These are phyloP conservation scores for Daldinia concentrica DNA, from an alignment of 495 filamentous ascomycete species.

Conservation along the genomic window DNA sequence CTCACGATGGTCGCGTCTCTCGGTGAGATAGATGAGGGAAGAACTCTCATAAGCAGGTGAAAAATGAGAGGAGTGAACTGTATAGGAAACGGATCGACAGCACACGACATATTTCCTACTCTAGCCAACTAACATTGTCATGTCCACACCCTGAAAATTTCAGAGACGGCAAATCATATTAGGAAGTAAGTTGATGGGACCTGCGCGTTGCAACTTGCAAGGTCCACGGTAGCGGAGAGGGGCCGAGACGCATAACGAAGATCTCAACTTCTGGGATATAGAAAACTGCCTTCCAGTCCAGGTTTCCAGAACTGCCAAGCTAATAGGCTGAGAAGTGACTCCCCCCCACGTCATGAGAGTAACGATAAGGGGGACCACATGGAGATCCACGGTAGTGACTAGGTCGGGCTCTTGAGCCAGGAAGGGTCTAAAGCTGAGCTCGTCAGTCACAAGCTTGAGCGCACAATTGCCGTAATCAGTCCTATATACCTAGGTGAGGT, in stretches of 20 bases:
- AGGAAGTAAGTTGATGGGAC: no score
- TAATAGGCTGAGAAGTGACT: slow-evolving; percentile 16
- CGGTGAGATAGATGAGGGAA: slow-evolving; percentile 14
- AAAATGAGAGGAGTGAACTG: slow-evolving; percentile 9
- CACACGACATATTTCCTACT: slow-evolving; percentile 37
- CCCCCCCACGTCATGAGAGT: slow-evolving; percentile 25
- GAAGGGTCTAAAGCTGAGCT: slow-evolving; percentile 12
- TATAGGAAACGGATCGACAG: slow-evolving; percentile 37
- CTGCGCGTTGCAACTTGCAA: slow-evolving; percentile 17
- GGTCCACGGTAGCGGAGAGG: slow-evolving; percentile 21
- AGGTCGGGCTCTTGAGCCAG: not conserved
- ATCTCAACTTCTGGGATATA: slow-evolving; percentile 40
- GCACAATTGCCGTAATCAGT: slow-evolving; percentile 5
- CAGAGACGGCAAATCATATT: slow-evolving; percentile 28
- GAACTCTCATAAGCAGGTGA: slow-evolving; percentile 25
- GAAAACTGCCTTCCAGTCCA: slow-evolving; percentile 23
- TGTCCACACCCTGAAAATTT: slow-evolving; percentile 25
- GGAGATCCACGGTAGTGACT: slow-evolving; percentile 18
- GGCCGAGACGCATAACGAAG: slow-evolving; percentile 28
- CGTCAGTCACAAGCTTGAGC: slow-evolving; percentile 17
- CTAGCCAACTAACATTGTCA: slow-evolving; percentile 10
- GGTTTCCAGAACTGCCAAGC: slow-evolving; percentile 28
- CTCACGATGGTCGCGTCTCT: slow-evolving; percentile 28
- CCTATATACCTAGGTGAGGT: not conserved
- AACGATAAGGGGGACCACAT: slow-evolving; percentile 22